phyloP scores from a whole-genome alignment of 495 filamentous ascomycete genomes.

The Aspergillus cavernicola region DNA sequence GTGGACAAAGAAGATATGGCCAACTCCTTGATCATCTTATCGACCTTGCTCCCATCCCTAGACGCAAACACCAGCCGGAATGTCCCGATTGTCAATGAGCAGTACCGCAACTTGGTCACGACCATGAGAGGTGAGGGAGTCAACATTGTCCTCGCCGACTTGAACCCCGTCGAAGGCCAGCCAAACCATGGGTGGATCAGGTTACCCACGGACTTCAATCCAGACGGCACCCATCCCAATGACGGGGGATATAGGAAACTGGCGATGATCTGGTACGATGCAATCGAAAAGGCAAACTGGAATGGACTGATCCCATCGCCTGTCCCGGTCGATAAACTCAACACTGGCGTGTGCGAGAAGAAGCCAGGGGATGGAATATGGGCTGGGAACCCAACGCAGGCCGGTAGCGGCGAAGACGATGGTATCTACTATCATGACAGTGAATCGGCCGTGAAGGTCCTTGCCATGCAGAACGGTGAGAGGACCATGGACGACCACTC shows the following conservation, averaged over 20 bases:
- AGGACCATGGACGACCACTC: neutral
- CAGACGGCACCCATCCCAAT: slow-evolving; percentile 1
- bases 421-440: slow-evolving; percentile 7
- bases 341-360: neutral
- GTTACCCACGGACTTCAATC: neutral
- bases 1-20: slow-evolving; percentile 24
- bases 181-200: neutral
- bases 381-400: neutral
- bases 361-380: neutral
- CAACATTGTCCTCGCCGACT: slow-evolving; percentile 45
- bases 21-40: slow-evolving; percentile 43
- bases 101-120: slow-evolving; percentile 28
- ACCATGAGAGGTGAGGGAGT: slow-evolving; percentile 23
- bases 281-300: neutral
- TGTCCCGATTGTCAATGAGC: slow-evolving; percentile 34
- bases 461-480: neutral
- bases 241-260: slow-evolving; percentile 1
- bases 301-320: neutral
- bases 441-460: neutral
- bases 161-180: slow-evolving; percentile 25
- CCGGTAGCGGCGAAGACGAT: slow-evolving; percentile 6
- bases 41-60: slow-evolving; percentile 42
- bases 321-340: neutral
- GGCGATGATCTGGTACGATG: slow-evolving; percentile 1
- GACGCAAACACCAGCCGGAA: neutral